phyloP scores from a whole-genome alignment of 441 rosid genomes.

The Jatropha podagrica region DNA sequence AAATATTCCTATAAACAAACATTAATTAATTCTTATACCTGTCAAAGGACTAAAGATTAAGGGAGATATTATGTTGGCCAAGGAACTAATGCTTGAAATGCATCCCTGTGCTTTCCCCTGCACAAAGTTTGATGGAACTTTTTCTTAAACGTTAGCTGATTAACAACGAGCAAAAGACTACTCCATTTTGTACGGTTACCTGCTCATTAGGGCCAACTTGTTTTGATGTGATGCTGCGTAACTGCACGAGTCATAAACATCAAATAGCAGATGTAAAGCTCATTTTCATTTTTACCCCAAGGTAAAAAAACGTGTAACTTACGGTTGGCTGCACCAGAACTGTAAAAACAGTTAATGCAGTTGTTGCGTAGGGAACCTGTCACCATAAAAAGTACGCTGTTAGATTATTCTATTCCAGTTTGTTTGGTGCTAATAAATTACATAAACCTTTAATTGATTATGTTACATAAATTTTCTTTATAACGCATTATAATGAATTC shows the following conservation, averaged over 20 bases:
- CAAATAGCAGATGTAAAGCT: too few species aligned
- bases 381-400: too few species aligned
- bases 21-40: conserved; percentile 33
- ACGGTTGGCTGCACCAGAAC: conserved; percentile 63
- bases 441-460: too few species aligned
- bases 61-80: conserved; percentile 76
- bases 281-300: too few species aligned
- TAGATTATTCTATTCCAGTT: too few species aligned
- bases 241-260: conserved; percentile 31
- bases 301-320: conserved; percentile 27
- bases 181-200: conserved; percentile 33
- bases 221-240: conserved; percentile 81
- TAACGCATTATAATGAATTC: too few species aligned
- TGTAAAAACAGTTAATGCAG: conserved; percentile 33
- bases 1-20: too few species aligned
- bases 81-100: conserved; percentile 69
- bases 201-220: conserved; percentile 77
- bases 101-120: conserved; percentile 98
- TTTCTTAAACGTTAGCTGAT: too few species aligned
- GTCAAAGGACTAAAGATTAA: conserved; percentile 82
- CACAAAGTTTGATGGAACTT: background rate
- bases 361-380: conserved; percentile 76
- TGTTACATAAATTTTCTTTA: too few species aligned
- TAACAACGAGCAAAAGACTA: too few species aligned
- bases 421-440: too few species aligned